Evolutionary conservation across 139 green algal genomes (phyloP).

Genomic region (Chlorella sorokiniana): DNA sequence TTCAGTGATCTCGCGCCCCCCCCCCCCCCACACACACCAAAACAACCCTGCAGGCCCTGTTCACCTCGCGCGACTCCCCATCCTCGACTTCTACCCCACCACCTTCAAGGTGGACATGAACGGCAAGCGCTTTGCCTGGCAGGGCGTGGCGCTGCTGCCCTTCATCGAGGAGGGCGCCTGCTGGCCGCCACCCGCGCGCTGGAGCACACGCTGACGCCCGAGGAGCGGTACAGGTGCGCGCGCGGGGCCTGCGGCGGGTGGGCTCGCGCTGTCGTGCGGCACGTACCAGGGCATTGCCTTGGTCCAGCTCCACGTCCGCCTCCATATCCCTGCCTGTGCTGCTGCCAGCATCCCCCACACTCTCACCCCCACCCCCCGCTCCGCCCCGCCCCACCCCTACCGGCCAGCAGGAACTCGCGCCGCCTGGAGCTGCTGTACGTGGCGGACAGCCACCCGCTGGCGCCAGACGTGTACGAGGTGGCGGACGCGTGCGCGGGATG

Average conservation of each 20-base stretch:
- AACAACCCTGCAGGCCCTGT: conserved; percentile 65
- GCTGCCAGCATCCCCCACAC: neutral
- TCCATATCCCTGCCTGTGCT: neutral
- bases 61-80: conserved; percentile 81
- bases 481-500: conserved; percentile 41
- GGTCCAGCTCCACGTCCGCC: too few relatives aligned
- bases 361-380: conserved; percentile 18
- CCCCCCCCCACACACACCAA: neutral
- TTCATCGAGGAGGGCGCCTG: conserved; percentile 95
- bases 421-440: conserved; percentile 84
- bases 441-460: conserved; percentile 72
- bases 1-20: neutral
- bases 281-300: too few relatives aligned
- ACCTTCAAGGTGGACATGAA: conserved; percentile 98
- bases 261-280: too few relatives aligned
- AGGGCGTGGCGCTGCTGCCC: conserved; percentile 96
- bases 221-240: conserved; percentile 71
- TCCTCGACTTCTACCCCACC: conserved; percentile 97
- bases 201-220: conserved; percentile 66
- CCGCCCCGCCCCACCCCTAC: neutral
- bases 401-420: conserved; percentile 58
- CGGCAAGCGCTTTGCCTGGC: conserved; percentile 97
- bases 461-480: conserved; percentile 70
- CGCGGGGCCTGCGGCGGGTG: too few relatives aligned
- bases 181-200: conserved; percentile 56